Percentiles rank a stretch among this genome's conserved stretches.
Conservation (phyloP, 257 asterid genomes). For the Scutellaria baicalensis region DNA sequence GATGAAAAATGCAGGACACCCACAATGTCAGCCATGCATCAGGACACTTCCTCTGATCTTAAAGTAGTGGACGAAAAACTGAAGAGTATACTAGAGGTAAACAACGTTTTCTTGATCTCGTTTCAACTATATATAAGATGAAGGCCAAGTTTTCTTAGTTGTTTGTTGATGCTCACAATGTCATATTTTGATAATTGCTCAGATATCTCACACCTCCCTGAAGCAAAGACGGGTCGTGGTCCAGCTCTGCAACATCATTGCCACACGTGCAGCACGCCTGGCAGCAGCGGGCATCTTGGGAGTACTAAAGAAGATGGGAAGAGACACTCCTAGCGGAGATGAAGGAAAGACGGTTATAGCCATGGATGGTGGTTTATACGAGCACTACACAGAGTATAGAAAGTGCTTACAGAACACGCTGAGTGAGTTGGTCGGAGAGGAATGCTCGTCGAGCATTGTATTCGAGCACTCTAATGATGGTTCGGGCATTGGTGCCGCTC, state of each 20-base stretch:
- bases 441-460: constrained; percentile 19
- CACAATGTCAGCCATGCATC: constrained; percentile 91
- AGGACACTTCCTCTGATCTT: constrained; percentile 70
- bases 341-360: constrained; percentile 55
- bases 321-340: constrained; percentile 31
- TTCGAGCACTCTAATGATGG: constrained; percentile 80
- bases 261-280: constrained; percentile 84
- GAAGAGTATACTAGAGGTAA: constrained; percentile 63
- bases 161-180: background rate
- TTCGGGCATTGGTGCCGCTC: constrained; percentile 90
- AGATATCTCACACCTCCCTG: constrained; percentile 61
- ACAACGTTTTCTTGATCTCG: background rate
- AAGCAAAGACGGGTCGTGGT: constrained; percentile 54
- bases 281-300: constrained; percentile 79
- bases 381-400: constrained; percentile 64
- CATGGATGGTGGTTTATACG: constrained; percentile 81
- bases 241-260: constrained; percentile 67
- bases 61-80: constrained; percentile 55
- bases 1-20: constrained; percentile 61
- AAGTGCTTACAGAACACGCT: constrained; percentile 57
- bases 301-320: constrained; percentile 69
- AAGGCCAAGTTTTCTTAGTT: background rate
- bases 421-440: constrained; percentile 54
- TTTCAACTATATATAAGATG: background rate
- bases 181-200: background rate